A percentile compares a stretch with the other conserved stretches of the same genome.
Evolutionary conservation across 352 stramenopile genomes (phyloP).

Genomic region (Pythium dissotocum): DNA sequence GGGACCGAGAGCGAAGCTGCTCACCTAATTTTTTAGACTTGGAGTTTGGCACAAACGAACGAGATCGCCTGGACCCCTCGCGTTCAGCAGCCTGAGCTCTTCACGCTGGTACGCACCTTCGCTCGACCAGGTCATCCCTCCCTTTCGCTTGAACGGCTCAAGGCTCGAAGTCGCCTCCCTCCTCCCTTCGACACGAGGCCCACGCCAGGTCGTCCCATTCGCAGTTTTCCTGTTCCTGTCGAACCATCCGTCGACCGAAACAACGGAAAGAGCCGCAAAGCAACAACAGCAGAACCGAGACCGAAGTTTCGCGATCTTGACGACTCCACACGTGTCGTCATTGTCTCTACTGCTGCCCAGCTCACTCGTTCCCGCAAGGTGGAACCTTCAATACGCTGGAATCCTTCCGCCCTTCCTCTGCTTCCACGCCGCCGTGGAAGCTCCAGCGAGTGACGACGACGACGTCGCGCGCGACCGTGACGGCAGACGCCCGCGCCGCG

Average conservation of each 20-base stretch:
- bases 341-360: not conserved
- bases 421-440: conserved; percentile 5
- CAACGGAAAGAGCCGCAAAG: conserved; percentile 16
- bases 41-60: not conserved
- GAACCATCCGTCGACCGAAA: conserved; percentile 36
- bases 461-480: conserved; percentile 10
- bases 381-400: not conserved
- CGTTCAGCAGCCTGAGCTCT: not conserved
- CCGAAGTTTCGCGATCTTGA: not conserved
- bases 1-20: not conserved
- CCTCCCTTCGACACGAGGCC: not conserved
- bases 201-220: conserved; percentile 32
- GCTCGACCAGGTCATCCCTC: conserved; percentile 27
- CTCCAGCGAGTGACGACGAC: not conserved
- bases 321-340: not conserved
- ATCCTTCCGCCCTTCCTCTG: conserved; percentile 3
- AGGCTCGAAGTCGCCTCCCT: conserved; percentile 4
- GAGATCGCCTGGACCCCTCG: not conserved
- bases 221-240: conserved; percentile 38
- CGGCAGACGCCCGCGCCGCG: not conserved
- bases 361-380: not conserved
- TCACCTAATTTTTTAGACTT: not conserved
- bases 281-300: not conserved
- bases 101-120: not conserved
- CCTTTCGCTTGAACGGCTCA: conserved; percentile 22